Conservation (phyloP, 2,329 filamentous ascomycete species). For the Uncinocarpus reesii region DNA sequence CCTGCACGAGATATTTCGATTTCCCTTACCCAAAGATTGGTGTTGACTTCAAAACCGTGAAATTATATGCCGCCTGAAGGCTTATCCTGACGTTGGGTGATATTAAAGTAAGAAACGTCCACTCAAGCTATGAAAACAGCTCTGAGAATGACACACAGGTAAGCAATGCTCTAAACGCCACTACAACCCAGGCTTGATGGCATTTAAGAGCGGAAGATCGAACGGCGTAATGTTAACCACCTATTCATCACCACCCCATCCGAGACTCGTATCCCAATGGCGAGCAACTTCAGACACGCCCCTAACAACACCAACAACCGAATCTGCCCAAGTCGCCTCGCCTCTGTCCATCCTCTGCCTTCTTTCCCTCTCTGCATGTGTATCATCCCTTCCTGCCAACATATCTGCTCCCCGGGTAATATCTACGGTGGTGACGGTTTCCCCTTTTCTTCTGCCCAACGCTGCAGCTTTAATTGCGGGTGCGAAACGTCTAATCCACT, state of each 20-base stretch:
- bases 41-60: too few species aligned
- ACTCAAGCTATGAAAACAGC: too few species aligned
- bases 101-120: too few species aligned
- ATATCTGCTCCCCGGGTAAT: constrained; percentile 2
- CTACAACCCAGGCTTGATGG: too few species aligned
- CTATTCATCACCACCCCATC: constrained; percentile 19
- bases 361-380: constrained; percentile 16
- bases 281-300: constrained; percentile 52
- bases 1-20: too few species aligned
- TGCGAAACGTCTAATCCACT: constrained; percentile 26
- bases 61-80: too few species aligned
- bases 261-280: constrained; percentile 26
- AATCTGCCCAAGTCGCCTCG: constrained; percentile 43
- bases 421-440: constrained; percentile 19
- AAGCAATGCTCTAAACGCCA: too few species aligned
- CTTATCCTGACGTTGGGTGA: too few species aligned
- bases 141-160: too few species aligned
- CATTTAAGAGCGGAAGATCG: too few species aligned
- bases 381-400: background rate
- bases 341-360: constrained; percentile 18
- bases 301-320: constrained; percentile 57
- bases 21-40: too few species aligned
- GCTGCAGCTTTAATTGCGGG: constrained; percentile 31
- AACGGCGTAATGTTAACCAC: too few species aligned
- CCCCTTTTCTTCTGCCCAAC: constrained; percentile 21